A percentile compares a stretch with the other conserved stretches of the same genome.
Conservation (phyloP, 2,329 filamentous ascomycete species). For the Rutstroemia sp. region DNA sequence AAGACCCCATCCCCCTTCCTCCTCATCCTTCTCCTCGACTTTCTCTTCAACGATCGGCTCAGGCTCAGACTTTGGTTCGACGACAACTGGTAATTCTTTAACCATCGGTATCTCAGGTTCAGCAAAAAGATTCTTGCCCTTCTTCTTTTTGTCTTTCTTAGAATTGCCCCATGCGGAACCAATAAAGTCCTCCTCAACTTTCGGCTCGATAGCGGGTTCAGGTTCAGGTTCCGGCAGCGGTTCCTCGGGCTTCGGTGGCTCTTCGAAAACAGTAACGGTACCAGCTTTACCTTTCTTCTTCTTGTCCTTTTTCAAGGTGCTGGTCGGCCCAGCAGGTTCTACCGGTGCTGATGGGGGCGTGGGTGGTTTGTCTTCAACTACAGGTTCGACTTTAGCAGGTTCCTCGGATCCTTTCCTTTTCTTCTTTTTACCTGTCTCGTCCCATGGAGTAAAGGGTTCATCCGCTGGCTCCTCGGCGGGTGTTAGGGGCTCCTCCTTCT, state of each 20-base stretch:
- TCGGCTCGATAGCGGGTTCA: slow-evolving; percentile 10
- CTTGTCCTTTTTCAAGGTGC: slow-evolving; percentile 43
- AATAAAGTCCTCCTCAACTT: slow-evolving; percentile 16
- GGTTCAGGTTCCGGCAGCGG: slow-evolving; percentile 30
- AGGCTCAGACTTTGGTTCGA: slow-evolving; percentile 33
- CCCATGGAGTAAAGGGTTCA: slow-evolving; percentile 47
- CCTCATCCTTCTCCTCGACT: not conserved
- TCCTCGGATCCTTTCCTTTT: slow-evolving; percentile 26
- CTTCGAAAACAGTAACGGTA: slow-evolving; percentile 10
- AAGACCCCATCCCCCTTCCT: slow-evolving; percentile 3
- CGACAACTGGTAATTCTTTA: slow-evolving; percentile 34
- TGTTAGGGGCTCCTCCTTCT: slow-evolving; percentile 20
- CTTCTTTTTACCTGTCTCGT: slow-evolving; percentile 40
- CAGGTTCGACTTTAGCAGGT: slow-evolving; percentile 34
- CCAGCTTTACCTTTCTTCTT: slow-evolving; percentile 32
- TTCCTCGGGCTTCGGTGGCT: slow-evolving; percentile 23
- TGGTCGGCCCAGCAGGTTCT: slow-evolving; percentile 23
- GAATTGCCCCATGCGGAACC: slow-evolving; percentile 13
- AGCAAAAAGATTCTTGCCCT: slow-evolving; percentile 42
- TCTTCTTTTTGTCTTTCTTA: slow-evolving; percentile 34
- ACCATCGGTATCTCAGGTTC: slow-evolving; percentile 35
- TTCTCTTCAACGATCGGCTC: slow-evolving; percentile 10
- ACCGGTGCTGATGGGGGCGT: not conserved
- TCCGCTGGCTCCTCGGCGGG: slow-evolving; percentile 23
- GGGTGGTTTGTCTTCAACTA: slow-evolving; percentile 29